Base-by-base conservation (phyloP, 768 basidiomycete species). In the Kwoniella pini region DNA sequence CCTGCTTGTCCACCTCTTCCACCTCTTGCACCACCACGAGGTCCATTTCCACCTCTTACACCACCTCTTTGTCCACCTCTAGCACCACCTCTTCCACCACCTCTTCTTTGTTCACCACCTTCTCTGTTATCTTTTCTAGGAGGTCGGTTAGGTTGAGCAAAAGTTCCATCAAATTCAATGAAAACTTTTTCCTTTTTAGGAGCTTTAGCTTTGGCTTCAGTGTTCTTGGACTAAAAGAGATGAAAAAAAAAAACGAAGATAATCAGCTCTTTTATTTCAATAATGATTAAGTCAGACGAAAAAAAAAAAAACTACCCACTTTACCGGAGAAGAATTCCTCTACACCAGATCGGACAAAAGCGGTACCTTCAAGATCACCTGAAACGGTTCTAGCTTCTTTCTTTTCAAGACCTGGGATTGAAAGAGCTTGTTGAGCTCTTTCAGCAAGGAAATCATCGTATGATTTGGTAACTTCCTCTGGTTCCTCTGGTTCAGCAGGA, bases 381-480 rank as follows among this genome's bases (percentile, higher is more conserved):
- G 60, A 57, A 55, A 78, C 91, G 79, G 87, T 85, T 75, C 88
- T 85, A 38, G 79, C 79, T 78, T 93, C 91, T 75, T 91, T 84
- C 81, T 92, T 90, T 73, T 88, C 89, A 45, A 91, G 79, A 71
- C 60, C 56, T 30, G 59, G 51, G 52, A 61, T 53, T 43, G 79
- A 73, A 42, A 69, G 62, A 44, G 82, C 73, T 79, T 88, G 82
- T 42, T 72, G 72, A 48, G 72, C 70, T 24, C 70, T 67, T 80
- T 91, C 86, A 68, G 91, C 88, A 62, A 89, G 82, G 82, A 93
- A 98, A 77, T 97, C 88, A 51, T 96, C 94, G 75, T 93, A 84
- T 40, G 94, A 94, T 73, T 96, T 85, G 43, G 90, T 92, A 80
- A 92, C 79, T 39, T 79, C 80, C 51, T 78, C 78, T 51, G 74